Conservation (phyloP, 2,329 filamentous ascomycete genomes). For the Fusarium bactridioides region DNA sequence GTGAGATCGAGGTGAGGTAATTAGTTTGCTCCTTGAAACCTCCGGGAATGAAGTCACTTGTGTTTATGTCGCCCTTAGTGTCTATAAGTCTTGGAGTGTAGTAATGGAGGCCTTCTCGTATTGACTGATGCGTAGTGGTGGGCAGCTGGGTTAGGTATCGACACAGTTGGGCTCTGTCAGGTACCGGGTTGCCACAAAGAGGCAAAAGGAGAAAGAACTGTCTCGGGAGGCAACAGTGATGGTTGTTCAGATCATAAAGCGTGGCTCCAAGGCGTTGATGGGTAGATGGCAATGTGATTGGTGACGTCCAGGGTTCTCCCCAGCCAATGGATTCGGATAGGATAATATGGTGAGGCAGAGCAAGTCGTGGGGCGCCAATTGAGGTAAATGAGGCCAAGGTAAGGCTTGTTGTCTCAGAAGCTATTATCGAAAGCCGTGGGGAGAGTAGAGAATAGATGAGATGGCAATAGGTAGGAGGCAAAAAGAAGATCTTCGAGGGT, state of each 20-base stretch:
- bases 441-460: slow-evolving; percentile 18
- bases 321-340: slow-evolving; percentile 47
- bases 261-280: slow-evolving; percentile 43
- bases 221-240: slow-evolving; percentile 41
- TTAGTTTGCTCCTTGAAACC: not conserved
- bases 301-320: slow-evolving; percentile 42
- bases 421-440: slow-evolving; percentile 21
- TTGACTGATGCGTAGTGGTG: slow-evolving; percentile 33
- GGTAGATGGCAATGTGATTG: slow-evolving; percentile 46
- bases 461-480: slow-evolving; percentile 24
- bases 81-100: slow-evolving; percentile 16
- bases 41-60: not conserved
- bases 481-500: slow-evolving; percentile 34
- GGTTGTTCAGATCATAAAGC: slow-evolving; percentile 38
- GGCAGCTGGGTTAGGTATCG: slow-evolving; percentile 41
- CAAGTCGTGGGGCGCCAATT: slow-evolving; percentile 43
- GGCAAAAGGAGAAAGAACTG: slow-evolving; percentile 38
- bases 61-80: slow-evolving; percentile 6
- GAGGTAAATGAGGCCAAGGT: slow-evolving; percentile 40
- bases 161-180: slow-evolving; percentile 32
- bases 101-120: slow-evolving; percentile 27
- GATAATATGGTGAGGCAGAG: slow-evolving; percentile 47
- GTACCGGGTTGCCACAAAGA: slow-evolving; percentile 32
- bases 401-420: slow-evolving; percentile 34
- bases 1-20: not conserved